Evolutionary conservation across 371 early-diverging fungal species (phyloP).

Genomic region (Furculomyces boomerangus): DNA sequence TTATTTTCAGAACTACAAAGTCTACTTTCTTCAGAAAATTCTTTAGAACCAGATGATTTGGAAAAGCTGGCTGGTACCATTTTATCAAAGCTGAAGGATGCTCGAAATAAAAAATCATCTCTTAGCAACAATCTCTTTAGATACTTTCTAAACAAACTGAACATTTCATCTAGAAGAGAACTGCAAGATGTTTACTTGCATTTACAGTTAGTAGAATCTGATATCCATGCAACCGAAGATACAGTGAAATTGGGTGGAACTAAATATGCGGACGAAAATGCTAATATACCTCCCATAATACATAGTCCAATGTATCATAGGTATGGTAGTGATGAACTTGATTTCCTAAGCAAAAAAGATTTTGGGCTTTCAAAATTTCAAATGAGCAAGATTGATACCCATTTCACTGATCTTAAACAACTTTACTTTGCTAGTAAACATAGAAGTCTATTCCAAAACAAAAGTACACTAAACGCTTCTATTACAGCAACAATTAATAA

Average conservation of each 20-base stretch:
- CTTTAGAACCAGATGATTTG: constrained; percentile 24
- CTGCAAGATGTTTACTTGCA: constrained; percentile 18
- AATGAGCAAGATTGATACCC: constrained; percentile 27
- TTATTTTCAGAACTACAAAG: background rate
- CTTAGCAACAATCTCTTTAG: constrained; percentile 32
- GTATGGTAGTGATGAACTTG: background rate
- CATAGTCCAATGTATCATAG: no score
- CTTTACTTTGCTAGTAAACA: constrained; percentile 33
- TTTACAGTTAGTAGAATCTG: constrained; percentile 9
- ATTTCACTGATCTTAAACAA: constrained; percentile 50
- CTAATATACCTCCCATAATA: no score
- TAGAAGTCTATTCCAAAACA: constrained; percentile 6
- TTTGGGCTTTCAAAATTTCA: constrained; percentile 2
- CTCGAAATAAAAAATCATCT: constrained; percentile 29
- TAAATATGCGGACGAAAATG: no score
- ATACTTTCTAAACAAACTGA: constrained; percentile 36
- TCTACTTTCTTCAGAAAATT: background rate
- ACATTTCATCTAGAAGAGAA: constrained; percentile 21
- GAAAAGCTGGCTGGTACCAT: constrained; percentile 31
- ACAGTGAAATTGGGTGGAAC: background rate
- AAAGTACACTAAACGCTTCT: constrained; percentile 17
- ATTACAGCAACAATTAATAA: constrained; percentile 48
- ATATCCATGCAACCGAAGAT: constrained; percentile 8
- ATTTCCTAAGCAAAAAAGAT: background rate
- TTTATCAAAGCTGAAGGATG: constrained; percentile 31